phyloP scores from a whole-genome alignment of 495 filamentous ascomycete species.

The Neurospora cerealis region DNA sequence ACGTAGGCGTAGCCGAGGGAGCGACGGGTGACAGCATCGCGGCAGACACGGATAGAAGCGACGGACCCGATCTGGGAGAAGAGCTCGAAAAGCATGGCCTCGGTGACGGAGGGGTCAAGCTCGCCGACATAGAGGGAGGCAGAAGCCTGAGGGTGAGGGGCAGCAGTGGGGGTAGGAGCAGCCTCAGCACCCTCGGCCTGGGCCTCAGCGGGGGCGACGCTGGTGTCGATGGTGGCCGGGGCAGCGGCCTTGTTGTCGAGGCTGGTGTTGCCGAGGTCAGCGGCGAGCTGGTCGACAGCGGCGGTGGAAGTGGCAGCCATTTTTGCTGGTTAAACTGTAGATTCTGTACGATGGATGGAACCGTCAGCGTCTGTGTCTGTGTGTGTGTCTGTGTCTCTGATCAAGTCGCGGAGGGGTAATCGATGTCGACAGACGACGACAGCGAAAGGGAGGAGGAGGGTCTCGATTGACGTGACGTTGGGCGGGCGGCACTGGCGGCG shows the following conservation, averaged over 20 bases:
- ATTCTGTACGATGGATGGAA: not conserved
- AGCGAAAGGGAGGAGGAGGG: not conserved
- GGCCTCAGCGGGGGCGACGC: slow-evolving; percentile 39
- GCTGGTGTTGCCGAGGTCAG: slow-evolving; percentile 49
- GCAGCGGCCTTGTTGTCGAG: slow-evolving; percentile 51
- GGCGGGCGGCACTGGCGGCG: not conserved
- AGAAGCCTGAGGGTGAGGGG: slow-evolving; percentile 70
- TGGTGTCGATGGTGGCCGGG: slow-evolving; percentile 55
- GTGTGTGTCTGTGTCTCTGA: not conserved
- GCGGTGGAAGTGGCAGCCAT: slow-evolving; percentile 56
- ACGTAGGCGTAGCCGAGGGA: slow-evolving; percentile 99
- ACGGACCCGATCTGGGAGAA: slow-evolving; percentile 99
- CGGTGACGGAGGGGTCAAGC: slow-evolving; percentile 92
- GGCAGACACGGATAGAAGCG: slow-evolving; percentile 98
- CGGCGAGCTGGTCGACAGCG: slow-evolving; percentile 62
- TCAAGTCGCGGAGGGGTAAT: not conserved
- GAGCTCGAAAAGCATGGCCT: slow-evolving; percentile 99
- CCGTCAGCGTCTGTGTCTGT: slow-evolving; percentile 5
- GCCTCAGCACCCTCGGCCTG: slow-evolving; percentile 46
- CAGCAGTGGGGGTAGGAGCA: slow-evolving; percentile 57
- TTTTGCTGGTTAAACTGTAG: slow-evolving; percentile 10
- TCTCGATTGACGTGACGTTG: not conserved
- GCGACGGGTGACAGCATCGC: slow-evolving; percentile 95
- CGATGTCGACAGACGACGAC: not conserved
- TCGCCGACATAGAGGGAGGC: slow-evolving; percentile 99